A percentile compares a stretch with the other conserved stretches of the same genome.
Evolutionary conservation across 257 asterid species (phyloP).

Genomic region (Nicotiana undulata): DNA sequence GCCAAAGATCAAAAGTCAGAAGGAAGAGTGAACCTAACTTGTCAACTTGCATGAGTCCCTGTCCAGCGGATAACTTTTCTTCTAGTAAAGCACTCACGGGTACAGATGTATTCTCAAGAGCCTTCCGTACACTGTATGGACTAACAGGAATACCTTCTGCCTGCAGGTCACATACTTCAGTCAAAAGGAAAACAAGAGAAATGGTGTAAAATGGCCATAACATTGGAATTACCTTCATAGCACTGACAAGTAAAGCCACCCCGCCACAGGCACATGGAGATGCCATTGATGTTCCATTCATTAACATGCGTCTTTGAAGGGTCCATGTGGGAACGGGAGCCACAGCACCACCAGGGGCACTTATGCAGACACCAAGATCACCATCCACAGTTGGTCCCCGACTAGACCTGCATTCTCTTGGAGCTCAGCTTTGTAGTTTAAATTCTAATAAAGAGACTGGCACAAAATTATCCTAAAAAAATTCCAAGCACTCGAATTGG

Average conservation of each 20-base stretch:
- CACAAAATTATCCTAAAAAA: background rate
- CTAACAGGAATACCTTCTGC: constrained; percentile 84
- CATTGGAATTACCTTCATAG: constrained; percentile 72
- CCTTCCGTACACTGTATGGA: constrained; percentile 81
- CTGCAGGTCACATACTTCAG: constrained; percentile 35
- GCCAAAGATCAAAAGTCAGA: constrained; percentile 17
- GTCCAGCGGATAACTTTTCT: constrained; percentile 87
- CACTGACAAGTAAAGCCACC: constrained; percentile 87
- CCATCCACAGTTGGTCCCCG: constrained; percentile 98
- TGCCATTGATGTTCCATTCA: constrained; percentile 99
- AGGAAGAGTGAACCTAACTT: constrained; percentile 43
- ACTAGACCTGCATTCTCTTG: constrained; percentile 79
- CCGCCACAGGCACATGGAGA: constrained; percentile 99
- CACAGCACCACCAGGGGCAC: constrained; percentile 99
- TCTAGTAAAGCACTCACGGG: constrained; percentile 78
- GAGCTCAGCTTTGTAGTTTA: constrained; percentile 18
- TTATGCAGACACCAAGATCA: constrained; percentile 84
- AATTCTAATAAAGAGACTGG: constrained; percentile 4
- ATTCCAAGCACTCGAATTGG: background rate
- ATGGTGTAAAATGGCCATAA: background rate
- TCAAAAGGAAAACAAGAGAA: constrained; percentile 21
- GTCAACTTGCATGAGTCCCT: constrained; percentile 98
- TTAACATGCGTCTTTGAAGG: constrained; percentile 92
- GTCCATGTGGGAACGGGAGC: constrained; percentile 99
- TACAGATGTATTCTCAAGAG: constrained; percentile 81